Conservation (phyloP, 139 green algal species). For the Mychonastes homosphaera region DNA sequence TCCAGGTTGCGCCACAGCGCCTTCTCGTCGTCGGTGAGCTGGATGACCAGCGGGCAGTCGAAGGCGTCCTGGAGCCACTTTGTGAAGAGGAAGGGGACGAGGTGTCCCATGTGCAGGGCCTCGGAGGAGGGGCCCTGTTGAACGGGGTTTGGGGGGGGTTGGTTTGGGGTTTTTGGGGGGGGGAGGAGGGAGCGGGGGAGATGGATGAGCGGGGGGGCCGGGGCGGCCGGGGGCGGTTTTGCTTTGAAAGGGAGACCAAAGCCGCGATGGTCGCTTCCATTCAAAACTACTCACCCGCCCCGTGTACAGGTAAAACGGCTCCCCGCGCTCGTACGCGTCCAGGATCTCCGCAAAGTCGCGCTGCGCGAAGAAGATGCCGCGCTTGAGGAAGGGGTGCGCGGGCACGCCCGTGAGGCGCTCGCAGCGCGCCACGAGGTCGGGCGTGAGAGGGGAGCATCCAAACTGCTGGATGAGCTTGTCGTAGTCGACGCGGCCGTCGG, state of each 20-base stretch:
- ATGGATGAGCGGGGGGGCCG: background rate
- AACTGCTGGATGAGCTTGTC: slow-evolving; percentile 73
- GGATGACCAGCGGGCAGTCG: slow-evolving; percentile 93
- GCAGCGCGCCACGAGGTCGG: slow-evolving; percentile 16
- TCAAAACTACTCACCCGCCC: slow-evolving; percentile 45
- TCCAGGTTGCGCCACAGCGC: slow-evolving; percentile 75
- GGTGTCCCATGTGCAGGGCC: slow-evolving; percentile 91
- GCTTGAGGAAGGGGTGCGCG: slow-evolving; percentile 86
- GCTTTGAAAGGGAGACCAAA: background rate
- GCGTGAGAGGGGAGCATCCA: slow-evolving; percentile 16
- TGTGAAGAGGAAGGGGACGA: slow-evolving; percentile 97
- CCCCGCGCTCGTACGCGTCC: slow-evolving; percentile 79
- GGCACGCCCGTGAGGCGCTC: slow-evolving; percentile 60
- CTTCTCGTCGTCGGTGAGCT: slow-evolving; percentile 97
- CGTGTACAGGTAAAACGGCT: slow-evolving; percentile 97
- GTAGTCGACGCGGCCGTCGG: slow-evolving; percentile 92
- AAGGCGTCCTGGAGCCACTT: slow-evolving; percentile 80
- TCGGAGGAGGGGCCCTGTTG: slow-evolving; percentile 91
- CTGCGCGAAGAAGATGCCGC: slow-evolving; percentile 93
- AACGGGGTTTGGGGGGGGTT: background rate
- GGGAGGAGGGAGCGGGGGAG: background rate
- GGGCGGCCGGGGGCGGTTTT: background rate
- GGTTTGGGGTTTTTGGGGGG: background rate
- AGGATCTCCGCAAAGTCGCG: slow-evolving; percentile 80
- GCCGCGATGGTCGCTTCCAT: background rate